Conservation (phyloP, 306 rosid species). For the Pyrus pyrifolia region DNA sequence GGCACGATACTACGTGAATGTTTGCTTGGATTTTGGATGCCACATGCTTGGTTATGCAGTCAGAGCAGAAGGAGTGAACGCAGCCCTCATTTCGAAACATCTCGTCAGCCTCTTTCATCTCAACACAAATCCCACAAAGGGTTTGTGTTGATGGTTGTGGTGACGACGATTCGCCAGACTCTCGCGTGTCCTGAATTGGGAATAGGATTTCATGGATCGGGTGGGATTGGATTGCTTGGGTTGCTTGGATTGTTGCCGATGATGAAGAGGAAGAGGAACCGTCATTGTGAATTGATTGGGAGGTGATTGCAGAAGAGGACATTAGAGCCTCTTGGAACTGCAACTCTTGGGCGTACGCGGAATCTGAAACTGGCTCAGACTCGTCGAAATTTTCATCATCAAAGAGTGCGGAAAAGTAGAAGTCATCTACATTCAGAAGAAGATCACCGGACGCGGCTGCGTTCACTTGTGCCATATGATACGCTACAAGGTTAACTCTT, state of each 20-base stretch:
- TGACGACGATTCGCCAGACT: too few species aligned
- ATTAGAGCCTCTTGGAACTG: slow-evolving; percentile 46
- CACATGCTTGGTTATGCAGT: slow-evolving; percentile 39
- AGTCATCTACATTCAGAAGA: slow-evolving; percentile 22
- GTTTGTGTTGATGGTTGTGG: neutral
- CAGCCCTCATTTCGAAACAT: slow-evolving; percentile 37
- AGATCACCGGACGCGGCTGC: neutral
- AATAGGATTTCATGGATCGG: neutral
- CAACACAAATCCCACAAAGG: slow-evolving; percentile 47
- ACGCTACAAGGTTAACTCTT: neutral
- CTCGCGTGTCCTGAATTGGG: too few species aligned
- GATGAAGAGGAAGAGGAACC: neutral
- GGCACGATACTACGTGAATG: slow-evolving; percentile 32
- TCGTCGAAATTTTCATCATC: slow-evolving; percentile 4
- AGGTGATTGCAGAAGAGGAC: slow-evolving; percentile 17
- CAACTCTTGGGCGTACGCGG: slow-evolving; percentile 31
- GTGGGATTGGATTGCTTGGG: neutral
- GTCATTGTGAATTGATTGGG: neutral
- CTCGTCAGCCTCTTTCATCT: slow-evolving; percentile 3
- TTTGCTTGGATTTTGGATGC: slow-evolving; percentile 31
- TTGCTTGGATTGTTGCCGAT: neutral
- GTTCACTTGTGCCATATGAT: slow-evolving; percentile 21
- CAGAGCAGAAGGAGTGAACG: slow-evolving; percentile 41
- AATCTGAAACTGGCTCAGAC: slow-evolving; percentile 17
- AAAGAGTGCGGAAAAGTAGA: slow-evolving; percentile 25